These are phyloP conservation scores for Penicillium sp. DNA, from an alignment of 2,329 filamentous ascomycete species.

Conservation along the genomic window DNA sequence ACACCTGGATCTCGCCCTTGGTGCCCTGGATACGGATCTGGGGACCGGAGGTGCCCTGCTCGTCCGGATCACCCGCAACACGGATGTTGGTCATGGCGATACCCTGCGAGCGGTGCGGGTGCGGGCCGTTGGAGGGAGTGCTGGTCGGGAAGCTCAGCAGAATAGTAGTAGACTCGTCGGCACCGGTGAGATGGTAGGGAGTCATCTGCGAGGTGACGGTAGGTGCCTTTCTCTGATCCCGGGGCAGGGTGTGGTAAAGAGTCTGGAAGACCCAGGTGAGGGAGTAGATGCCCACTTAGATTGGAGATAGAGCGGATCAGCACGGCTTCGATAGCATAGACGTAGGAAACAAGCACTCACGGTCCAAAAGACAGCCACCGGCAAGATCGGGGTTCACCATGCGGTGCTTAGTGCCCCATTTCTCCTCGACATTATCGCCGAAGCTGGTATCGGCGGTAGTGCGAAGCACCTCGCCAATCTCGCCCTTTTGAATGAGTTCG, in stretches of 20 bases:
- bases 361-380: slow-evolving; percentile 76
- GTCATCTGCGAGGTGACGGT: slow-evolving; percentile 64
- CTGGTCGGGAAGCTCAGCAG: slow-evolving; percentile 70
- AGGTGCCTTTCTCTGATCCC: slow-evolving; percentile 63
- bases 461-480: slow-evolving; percentile 58
- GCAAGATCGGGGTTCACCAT: slow-evolving; percentile 83
- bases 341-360: slow-evolving; percentile 31
- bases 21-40: slow-evolving; percentile 77
- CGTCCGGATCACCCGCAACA: slow-evolving; percentile 61
- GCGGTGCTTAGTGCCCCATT: slow-evolving; percentile 63
- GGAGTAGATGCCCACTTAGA: slow-evolving; percentile 73
- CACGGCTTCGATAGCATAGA: neutral
- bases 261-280: slow-evolving; percentile 90
- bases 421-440: slow-evolving; percentile 59
- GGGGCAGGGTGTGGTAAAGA: slow-evolving; percentile 74
- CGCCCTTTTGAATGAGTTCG: slow-evolving; percentile 55
- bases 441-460: slow-evolving; percentile 63
- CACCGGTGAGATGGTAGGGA: slow-evolving; percentile 69
- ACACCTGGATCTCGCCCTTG: slow-evolving; percentile 78
- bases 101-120: slow-evolving; percentile 60
- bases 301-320: neutral
- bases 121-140: slow-evolving; percentile 40
- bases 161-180: slow-evolving; percentile 75
- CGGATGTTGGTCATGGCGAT: slow-evolving; percentile 68
- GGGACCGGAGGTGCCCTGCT: slow-evolving; percentile 59